Evolutionary conservation across 2,329 filamentous ascomycete species (phyloP).

Genomic region (Penicillium oxalicum): DNA sequence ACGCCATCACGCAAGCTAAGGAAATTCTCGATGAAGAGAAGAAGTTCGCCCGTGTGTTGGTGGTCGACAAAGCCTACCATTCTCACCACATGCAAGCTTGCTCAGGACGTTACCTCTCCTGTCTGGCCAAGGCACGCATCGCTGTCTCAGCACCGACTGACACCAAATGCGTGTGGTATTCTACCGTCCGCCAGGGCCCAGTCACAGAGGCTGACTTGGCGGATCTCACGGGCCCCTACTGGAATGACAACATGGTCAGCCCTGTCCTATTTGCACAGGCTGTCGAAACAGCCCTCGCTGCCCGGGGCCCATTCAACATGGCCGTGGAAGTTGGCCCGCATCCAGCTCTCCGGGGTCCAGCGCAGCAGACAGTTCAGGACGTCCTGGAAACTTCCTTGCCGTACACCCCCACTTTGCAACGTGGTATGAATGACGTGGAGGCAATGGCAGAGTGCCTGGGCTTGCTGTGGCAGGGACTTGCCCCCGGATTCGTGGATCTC

Average conservation of each 20-base stretch:
- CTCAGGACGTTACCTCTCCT: background rate
- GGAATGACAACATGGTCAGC: slow-evolving; percentile 27
- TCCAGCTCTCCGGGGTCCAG: slow-evolving; percentile 19
- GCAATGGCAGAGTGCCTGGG: slow-evolving; percentile 17
- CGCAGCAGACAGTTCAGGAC: slow-evolving; percentile 3
- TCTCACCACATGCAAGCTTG: slow-evolving; percentile 33
- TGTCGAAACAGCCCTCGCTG: slow-evolving; percentile 5
- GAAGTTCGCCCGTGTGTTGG: slow-evolving; percentile 34
- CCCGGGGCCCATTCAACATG: slow-evolving; percentile 2
- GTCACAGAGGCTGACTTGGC: background rate
- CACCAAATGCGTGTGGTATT: slow-evolving; percentile 5
- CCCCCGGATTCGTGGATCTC: slow-evolving; percentile 10
- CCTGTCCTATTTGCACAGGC: slow-evolving; percentile 27
- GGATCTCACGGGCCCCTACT: slow-evolving; percentile 19
- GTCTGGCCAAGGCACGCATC: background rate
- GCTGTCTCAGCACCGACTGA: background rate
- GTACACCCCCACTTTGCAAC: slow-evolving; percentile 12
- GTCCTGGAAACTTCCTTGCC: background rate
- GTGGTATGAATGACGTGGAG: slow-evolving; percentile 11
- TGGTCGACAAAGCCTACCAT: slow-evolving; percentile 39
- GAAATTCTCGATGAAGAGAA: slow-evolving; percentile 24
- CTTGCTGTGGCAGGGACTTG: slow-evolving; percentile 11
- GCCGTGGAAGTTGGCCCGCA: slow-evolving; percentile 23
- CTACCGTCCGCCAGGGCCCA: slow-evolving; percentile 2
- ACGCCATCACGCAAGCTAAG: slow-evolving; percentile 25